Conservation (phyloP, 345 rosid genomes). For the Linum lewisii region DNA sequence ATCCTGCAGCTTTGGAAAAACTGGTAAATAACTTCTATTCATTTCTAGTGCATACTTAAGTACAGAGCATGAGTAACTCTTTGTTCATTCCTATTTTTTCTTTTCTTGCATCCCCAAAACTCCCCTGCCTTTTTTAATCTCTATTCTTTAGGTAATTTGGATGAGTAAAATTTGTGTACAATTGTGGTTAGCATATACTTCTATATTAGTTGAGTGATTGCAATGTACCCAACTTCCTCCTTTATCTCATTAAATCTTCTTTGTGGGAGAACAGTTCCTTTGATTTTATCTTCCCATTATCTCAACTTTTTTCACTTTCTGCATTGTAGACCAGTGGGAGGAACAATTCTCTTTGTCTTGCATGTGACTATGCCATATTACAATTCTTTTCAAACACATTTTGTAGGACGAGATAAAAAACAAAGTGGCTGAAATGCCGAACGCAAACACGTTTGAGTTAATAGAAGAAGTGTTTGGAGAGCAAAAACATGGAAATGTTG, state of each 20-base stretch:
- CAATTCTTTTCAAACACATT: no score
- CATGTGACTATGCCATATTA: no score
- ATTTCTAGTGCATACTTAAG: no score
- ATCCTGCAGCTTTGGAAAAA: no score
- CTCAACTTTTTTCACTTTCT: neutral
- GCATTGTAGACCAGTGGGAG: neutral
- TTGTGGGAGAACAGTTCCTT: constrained; percentile 2
- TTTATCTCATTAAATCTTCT: neutral
- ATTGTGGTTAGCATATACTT: constrained; percentile 12
- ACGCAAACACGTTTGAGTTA: no score
- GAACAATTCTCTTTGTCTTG: no score
- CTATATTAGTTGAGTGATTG: constrained; percentile 20
- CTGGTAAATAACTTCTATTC: no score
- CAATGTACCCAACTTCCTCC: constrained; percentile 14
- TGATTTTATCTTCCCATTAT: neutral
- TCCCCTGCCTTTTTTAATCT: neutral
- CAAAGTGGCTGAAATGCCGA: no score
- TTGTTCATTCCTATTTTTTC: neutral
- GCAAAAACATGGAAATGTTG: no score
- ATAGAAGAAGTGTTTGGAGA: no score
- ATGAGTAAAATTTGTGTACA: neutral
- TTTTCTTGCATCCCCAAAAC: neutral
- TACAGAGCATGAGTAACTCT: no score
- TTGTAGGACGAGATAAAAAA: no score
- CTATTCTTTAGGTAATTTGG: neutral